Conservation (phyloP, 805 yeast species). For the Candida manassasensis region DNA sequence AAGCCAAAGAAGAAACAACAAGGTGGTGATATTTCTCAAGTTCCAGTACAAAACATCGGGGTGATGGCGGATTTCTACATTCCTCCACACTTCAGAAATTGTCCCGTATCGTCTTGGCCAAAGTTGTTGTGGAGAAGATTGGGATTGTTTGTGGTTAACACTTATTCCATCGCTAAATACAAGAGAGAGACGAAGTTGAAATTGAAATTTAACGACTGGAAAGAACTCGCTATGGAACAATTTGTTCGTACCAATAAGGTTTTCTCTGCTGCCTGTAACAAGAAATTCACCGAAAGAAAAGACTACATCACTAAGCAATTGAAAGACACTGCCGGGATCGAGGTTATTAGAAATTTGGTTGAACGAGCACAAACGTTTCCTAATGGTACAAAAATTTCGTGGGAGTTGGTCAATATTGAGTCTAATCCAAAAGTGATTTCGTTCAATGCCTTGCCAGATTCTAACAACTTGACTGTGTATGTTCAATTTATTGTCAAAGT, state of each 20-base stretch:
- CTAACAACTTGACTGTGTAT: constrained; percentile 32
- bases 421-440: constrained; percentile 67
- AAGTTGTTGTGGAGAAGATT: constrained; percentile 53
- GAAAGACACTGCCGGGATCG: constrained; percentile 30
- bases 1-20: constrained; percentile 11
- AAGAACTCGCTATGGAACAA: constrained; percentile 73
- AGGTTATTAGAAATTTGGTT: constrained; percentile 27
- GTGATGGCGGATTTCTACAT: constrained; percentile 41
- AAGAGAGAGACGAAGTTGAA: constrained; percentile 38
- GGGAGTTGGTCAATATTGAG: constrained; percentile 74
- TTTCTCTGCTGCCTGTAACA: constrained; percentile 54
- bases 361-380: constrained; percentile 46
- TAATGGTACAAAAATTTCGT: constrained; percentile 51
- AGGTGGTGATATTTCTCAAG: constrained; percentile 30
- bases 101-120: constrained; percentile 35
- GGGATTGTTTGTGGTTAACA: constrained; percentile 64
- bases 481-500: constrained; percentile 38
- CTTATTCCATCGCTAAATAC: constrained; percentile 47
- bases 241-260: constrained; percentile 77
- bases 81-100: constrained; percentile 29
- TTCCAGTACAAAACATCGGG: constrained; percentile 36
- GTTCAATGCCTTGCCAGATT: constrained; percentile 60
- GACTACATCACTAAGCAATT: constrained; percentile 43
- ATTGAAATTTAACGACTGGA: constrained; percentile 73
- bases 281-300: constrained; percentile 25